Evolutionary conservation across 2,329 filamentous ascomycete species (phyloP).

Genomic region (Microcera coccophila): DNA sequence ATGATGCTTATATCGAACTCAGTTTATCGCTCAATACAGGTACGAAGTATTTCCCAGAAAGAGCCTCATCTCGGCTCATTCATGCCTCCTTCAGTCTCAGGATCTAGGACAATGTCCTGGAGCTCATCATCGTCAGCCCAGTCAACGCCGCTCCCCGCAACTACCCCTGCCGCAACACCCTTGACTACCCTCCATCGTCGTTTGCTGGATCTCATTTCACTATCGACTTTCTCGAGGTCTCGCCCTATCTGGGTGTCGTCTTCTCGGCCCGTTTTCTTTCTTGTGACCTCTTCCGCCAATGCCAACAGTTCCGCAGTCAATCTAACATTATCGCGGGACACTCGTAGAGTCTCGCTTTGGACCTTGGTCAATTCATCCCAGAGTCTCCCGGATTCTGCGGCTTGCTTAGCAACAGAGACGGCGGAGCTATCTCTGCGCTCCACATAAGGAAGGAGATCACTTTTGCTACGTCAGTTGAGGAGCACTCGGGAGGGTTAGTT

Average conservation of each 20-base stretch:
- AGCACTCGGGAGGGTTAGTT: neutral
- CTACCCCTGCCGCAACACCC: slow-evolving; percentile 70
- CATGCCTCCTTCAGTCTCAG: slow-evolving; percentile 43
- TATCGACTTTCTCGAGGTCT: slow-evolving; percentile 58
- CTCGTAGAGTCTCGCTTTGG: slow-evolving; percentile 55
- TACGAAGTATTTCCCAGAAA: no score
- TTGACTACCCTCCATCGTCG: slow-evolving; percentile 73
- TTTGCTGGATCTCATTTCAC: slow-evolving; percentile 57
- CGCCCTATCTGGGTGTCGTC: slow-evolving; percentile 48
- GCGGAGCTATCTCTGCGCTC: slow-evolving; percentile 65
- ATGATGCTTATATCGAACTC: no score
- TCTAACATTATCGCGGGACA: slow-evolving; percentile 58
- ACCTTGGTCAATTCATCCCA: slow-evolving; percentile 51
- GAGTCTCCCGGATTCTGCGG: slow-evolving; percentile 48
- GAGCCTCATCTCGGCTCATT: no score
- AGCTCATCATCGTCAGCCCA: slow-evolving; percentile 70
- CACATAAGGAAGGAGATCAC: slow-evolving; percentile 64
- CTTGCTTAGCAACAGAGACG: slow-evolving; percentile 57
- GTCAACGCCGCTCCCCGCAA: slow-evolving; percentile 77
- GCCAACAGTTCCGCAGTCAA: slow-evolving; percentile 60
- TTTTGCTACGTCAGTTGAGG: slow-evolving; percentile 31
- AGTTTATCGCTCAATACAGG: no score
- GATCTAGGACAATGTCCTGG: slow-evolving; percentile 67
- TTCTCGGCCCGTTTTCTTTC: slow-evolving; percentile 51
- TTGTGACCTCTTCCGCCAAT: slow-evolving; percentile 55